Conservation (phyloP, 495 filamentous ascomycete genomes). For the Penicillium macrosclerotiorum region DNA sequence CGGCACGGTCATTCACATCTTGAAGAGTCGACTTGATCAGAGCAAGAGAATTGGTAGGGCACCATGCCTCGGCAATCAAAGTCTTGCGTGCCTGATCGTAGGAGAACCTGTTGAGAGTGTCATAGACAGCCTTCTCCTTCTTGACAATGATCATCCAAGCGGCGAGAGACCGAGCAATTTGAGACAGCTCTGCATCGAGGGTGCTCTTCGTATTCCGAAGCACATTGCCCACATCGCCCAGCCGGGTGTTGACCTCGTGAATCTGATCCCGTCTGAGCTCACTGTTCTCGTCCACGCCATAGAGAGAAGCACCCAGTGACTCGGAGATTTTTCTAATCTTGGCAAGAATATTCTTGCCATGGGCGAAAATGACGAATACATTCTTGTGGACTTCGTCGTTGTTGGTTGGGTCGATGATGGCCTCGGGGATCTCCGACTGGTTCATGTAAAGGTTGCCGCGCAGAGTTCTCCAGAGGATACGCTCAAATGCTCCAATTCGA, state of each 20-base stretch:
- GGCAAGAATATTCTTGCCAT: slow-evolving; percentile 94
- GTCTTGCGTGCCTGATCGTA: slow-evolving; percentile 96
- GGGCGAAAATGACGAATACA: slow-evolving; percentile 98
- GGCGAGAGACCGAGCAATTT: slow-evolving; percentile 84
- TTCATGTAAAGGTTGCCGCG: slow-evolving; percentile 99
- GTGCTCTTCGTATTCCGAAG: slow-evolving; percentile 95
- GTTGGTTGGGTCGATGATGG: slow-evolving; percentile 87
- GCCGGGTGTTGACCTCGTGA: slow-evolving; percentile 89
- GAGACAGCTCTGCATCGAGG: slow-evolving; percentile 85
- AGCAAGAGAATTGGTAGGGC: slow-evolving; percentile 85
- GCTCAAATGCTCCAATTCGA: slow-evolving; percentile 90
- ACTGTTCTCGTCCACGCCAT: slow-evolving; percentile 95
- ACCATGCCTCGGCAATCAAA: slow-evolving; percentile 96
- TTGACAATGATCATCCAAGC: slow-evolving; percentile 96
- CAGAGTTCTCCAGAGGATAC: slow-evolving; percentile 93
- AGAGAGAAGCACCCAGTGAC: slow-evolving; percentile 90
- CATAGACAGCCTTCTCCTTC: slow-evolving; percentile 98
- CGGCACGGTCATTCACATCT: slow-evolving; percentile 94
- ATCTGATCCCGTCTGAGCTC: slow-evolving; percentile 92
- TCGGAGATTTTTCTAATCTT: slow-evolving; percentile 99
- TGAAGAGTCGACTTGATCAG: slow-evolving; percentile 93
- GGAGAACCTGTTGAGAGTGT: slow-evolving; percentile 92
- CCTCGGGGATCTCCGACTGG: slow-evolving; percentile 93
- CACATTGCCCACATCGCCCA: slow-evolving; percentile 87
- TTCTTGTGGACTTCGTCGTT: slow-evolving; percentile 95